Percentiles rank a stretch among this genome's conserved stretches.
Evolutionary conservation across 441 rosid genomes (phyloP).

Genomic region (Sinapis alba): DNA sequence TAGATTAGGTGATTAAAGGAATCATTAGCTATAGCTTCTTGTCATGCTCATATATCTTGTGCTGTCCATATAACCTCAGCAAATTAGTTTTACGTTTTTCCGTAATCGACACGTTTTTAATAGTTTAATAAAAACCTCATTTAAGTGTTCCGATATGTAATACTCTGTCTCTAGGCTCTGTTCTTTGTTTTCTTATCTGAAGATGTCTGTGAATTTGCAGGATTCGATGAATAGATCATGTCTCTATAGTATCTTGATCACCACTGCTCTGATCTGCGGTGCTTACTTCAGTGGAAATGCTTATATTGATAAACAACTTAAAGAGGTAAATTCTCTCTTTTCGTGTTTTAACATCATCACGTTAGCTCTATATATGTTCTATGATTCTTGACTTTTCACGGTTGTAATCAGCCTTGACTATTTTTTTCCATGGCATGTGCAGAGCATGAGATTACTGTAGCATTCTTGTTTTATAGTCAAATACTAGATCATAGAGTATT

Average conservation of each 20-base stretch:
- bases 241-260: constrained; percentile 54
- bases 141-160: neutral
- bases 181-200: neutral
- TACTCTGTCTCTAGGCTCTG: constrained; percentile 18
- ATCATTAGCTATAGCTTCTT: neutral
- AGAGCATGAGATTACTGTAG: neutral
- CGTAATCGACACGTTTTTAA: neutral
- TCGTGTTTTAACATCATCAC: neutral
- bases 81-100: neutral
- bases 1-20: neutral
- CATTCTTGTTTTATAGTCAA: neutral
- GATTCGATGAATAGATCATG: constrained; percentile 62
- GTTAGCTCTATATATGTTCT: neutral
- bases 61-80: neutral
- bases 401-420: neutral
- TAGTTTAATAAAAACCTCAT: neutral
- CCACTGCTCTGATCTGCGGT: constrained; percentile 53
- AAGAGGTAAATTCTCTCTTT: constrained; percentile 48
- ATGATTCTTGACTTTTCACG: neutral
- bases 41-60: neutral
- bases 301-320: constrained; percentile 49
- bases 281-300: constrained; percentile 65
- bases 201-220: constrained; percentile 38
- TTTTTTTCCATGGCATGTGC: neutral
- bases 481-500: neutral